Base-by-base conservation (phyloP, 2,329 filamentous ascomycete species). In the Phaeosphaeriaceae sp. region DNA sequence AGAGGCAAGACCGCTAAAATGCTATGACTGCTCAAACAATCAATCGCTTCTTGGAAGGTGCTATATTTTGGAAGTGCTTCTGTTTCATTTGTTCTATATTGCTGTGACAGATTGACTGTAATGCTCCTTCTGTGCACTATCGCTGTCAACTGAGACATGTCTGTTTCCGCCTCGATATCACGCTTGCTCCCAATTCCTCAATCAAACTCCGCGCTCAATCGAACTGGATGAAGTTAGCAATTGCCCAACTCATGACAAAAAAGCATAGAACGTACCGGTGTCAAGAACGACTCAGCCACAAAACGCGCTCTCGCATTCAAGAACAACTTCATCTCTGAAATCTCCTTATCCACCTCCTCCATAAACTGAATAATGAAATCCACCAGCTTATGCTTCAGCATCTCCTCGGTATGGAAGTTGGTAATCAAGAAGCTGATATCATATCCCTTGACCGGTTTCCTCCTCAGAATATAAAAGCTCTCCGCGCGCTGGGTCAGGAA, bases 281-380 rank as follows among this genome's bases (percentile, higher is more conserved):
- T 97, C 80, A 99, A 82, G 86, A 99, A 99, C 58, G 95, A 97
- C 81, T 99, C 95, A 48, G 95, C 95, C 51, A 99, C 94, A 76
- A 98, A 99, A 84, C 95, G 90, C 77, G 95, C 95, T 80, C 95
- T 87, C 56, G 95, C 93, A 78, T 99, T 99, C 78, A 99, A 84
- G 80, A 99, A 99, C 72, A 99, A 90, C 86, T 99, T 99, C 95
- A 99, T 98, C 82, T 99, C 96, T 2, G 95, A 98, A 60, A 99
- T 99, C 80, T 99, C 95, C 85, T 99, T 99, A 80, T 99, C 96
- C 4, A 99, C 96, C 78, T 99, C 95, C 80, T 99, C 94, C 94
- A 99, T 98, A 75, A 99, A 99, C 75, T 98, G 90, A 66, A 99
- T 97, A 69, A 99, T 96, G 74, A 99, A 99, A 78, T 99, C 95